These are phyloP conservation scores for Globisporangium recalcitrans DNA, from an alignment of 352 stramenopile species.

Conservation along the genomic window DNA sequence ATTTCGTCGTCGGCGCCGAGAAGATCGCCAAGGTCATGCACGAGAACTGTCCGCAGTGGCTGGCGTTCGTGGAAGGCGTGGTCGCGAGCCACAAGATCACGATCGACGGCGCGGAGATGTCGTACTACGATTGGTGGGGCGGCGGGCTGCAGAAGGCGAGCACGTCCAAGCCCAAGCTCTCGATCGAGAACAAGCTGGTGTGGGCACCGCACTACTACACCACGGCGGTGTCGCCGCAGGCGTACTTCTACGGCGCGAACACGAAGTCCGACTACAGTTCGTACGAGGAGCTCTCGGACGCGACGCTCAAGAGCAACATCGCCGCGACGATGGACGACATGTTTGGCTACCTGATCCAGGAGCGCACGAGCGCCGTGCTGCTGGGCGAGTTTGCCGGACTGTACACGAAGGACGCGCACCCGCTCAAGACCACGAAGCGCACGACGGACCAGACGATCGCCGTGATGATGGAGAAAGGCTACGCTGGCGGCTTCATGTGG, in stretches of 20 bases:
- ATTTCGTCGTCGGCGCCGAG: slow-evolving; percentile 60
- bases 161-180: slow-evolving; percentile 40
- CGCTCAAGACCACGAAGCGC: slow-evolving; percentile 63
- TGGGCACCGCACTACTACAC: slow-evolving; percentile 84
- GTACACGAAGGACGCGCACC: slow-evolving; percentile 64
- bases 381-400: slow-evolving; percentile 71
- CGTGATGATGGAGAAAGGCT: slow-evolving; percentile 56
- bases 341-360: slow-evolving; percentile 65
- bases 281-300: slow-evolving; percentile 60
- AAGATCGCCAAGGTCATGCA: slow-evolving; percentile 81
- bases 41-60: slow-evolving; percentile 61
- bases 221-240: slow-evolving; percentile 60
- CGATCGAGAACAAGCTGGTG: slow-evolving; percentile 68
- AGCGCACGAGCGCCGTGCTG: slow-evolving; percentile 46
- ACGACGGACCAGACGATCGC: slow-evolving; percentile 69
- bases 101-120: slow-evolving; percentile 35
- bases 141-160: slow-evolving; percentile 60
- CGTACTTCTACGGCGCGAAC: slow-evolving; percentile 68
- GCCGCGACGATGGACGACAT: slow-evolving; percentile 68
- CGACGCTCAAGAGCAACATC: slow-evolving; percentile 36
- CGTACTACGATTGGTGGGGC: slow-evolving; percentile 85
- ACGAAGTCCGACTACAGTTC: slow-evolving; percentile 41
- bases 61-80: slow-evolving; percentile 77
- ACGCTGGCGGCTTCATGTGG: slow-evolving; percentile 79
- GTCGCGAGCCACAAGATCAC: slow-evolving; percentile 40